Conservation (phyloP, 768 basidiomycete genomes). For the Russula dissimulans region DNA sequence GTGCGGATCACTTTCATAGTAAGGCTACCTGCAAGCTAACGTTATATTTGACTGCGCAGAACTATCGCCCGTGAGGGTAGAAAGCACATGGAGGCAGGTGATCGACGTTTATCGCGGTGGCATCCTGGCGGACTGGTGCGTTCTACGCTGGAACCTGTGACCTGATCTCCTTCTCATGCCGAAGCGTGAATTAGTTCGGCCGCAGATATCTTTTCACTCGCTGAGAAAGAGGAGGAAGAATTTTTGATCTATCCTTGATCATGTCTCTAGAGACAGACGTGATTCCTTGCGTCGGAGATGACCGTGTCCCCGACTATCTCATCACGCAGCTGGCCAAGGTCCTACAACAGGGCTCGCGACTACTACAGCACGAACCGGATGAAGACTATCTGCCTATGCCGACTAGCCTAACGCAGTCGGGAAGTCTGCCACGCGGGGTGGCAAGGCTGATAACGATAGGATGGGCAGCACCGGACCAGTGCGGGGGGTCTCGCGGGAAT, state of each 20-base stretch:
- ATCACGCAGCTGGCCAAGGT: slow-evolving; percentile 60
- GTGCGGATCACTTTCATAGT: slow-evolving; percentile 26
- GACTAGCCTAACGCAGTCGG: slow-evolving; percentile 17
- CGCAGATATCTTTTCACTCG: slow-evolving; percentile 45
- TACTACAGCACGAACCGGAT: slow-evolving; percentile 27
- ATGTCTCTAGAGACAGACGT: slow-evolving; percentile 72
- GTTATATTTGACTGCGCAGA: slow-evolving; percentile 27
- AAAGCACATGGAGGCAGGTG: slow-evolving; percentile 79
- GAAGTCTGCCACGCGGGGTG: slow-evolving; percentile 1
- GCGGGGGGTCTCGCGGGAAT: slow-evolving; percentile 56
- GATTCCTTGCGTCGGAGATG: slow-evolving; percentile 62
- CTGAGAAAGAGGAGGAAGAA: slow-evolving; percentile 66
- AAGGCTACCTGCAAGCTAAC: slow-evolving; percentile 9
- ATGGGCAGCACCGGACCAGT: slow-evolving; percentile 44
- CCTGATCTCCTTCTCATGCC: background rate
- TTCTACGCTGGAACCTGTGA: background rate
- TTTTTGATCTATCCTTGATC: slow-evolving; percentile 77
- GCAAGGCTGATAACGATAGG: background rate
- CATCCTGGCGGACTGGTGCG: slow-evolving; percentile 75
- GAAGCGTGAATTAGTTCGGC: slow-evolving; percentile 36
- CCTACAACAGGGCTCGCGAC: slow-evolving; percentile 60
- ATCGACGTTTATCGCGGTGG: slow-evolving; percentile 76
- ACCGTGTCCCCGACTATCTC: too few relatives aligned
- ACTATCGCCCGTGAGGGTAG: slow-evolving; percentile 53
- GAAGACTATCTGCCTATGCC: slow-evolving; percentile 7